phyloP scores from a whole-genome alignment of 352 stramenopile species.

The Pythium myriotylum region DNA sequence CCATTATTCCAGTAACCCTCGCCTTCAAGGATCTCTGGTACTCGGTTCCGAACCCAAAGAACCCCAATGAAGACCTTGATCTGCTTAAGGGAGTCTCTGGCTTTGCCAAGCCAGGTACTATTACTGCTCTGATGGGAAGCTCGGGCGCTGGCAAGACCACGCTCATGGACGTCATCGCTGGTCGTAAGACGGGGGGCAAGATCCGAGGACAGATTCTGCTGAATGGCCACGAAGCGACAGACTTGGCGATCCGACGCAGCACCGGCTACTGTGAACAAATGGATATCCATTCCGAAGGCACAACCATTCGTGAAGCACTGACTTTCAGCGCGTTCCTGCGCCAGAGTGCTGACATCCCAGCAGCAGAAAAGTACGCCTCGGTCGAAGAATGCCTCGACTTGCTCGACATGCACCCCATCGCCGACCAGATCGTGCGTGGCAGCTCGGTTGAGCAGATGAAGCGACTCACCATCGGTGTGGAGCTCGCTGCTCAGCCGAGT shows the following conservation, averaged over 20 bases:
- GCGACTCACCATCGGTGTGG: constrained; percentile 54
- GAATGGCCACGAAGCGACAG: constrained; percentile 85
- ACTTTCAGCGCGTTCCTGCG: constrained; percentile 91
- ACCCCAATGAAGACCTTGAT: constrained; percentile 38
- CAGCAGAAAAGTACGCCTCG: constrained; percentile 37
- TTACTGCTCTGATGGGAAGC: constrained; percentile 78
- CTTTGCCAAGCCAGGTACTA: constrained; percentile 45
- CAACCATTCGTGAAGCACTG: constrained; percentile 92
- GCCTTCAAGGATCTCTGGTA: constrained; percentile 55
- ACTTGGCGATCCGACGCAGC: constrained; percentile 43
- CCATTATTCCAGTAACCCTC: constrained; percentile 35
- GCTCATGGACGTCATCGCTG: constrained; percentile 94
- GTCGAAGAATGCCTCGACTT: constrained; percentile 49
- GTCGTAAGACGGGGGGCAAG: constrained; percentile 89
- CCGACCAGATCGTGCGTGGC: constrained; percentile 42
- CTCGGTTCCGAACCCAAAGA: constrained; percentile 34
- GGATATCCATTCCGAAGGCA: constrained; percentile 88
- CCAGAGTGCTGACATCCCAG: constrained; percentile 31
- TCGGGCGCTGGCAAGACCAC: constrained; percentile 93
- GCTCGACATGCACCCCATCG: constrained; percentile 35
- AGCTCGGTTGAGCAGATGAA: constrained; percentile 55
- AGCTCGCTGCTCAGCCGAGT: constrained; percentile 75
- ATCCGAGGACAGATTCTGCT: constrained; percentile 86
- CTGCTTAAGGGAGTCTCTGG: constrained; percentile 67
- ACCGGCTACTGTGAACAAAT: constrained; percentile 72